Conservation (phyloP, 768 basidiomycete species). For the Mycena haematopus region DNA sequence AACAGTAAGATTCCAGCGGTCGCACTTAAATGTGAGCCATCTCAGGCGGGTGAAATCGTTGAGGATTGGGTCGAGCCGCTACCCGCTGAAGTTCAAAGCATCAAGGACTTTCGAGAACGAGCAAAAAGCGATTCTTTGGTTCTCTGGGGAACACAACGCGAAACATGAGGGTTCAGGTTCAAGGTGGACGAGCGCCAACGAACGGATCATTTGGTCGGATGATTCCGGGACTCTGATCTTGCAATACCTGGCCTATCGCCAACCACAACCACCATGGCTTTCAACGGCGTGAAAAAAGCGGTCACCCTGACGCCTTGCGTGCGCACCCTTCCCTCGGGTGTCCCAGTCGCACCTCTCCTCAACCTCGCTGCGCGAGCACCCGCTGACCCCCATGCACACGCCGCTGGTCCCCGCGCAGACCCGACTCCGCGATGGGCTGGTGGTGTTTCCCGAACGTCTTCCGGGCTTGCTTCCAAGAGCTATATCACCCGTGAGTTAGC, state of each 20-base stretch:
- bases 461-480: constrained; percentile 70
- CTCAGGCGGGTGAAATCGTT: no score
- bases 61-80: no score
- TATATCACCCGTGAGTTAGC: constrained; percentile 62
- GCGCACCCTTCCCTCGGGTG: constrained; percentile 77
- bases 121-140: no score
- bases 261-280: constrained; percentile 71
- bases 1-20: no score
- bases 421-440: constrained; percentile 67
- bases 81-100: no score
- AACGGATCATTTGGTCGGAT: constrained; percentile 6
- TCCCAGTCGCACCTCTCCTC: constrained; percentile 78
- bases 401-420: constrained; percentile 64
- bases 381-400: constrained; percentile 55
- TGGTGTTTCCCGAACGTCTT: constrained; percentile 55
- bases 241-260: constrained; percentile 30
- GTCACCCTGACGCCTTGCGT: constrained; percentile 84
- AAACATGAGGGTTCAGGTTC: no score
- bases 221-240: not conserved
- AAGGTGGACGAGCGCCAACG: no score
- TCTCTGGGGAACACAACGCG: no score
- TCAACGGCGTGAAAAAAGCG: constrained; percentile 81
- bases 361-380: constrained; percentile 75
- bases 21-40: no score
- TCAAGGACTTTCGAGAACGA: no score